phyloP scores from a whole-genome alignment of 2,329 filamentous ascomycete genomes.

The Sphaceloma murrayae region DNA sequence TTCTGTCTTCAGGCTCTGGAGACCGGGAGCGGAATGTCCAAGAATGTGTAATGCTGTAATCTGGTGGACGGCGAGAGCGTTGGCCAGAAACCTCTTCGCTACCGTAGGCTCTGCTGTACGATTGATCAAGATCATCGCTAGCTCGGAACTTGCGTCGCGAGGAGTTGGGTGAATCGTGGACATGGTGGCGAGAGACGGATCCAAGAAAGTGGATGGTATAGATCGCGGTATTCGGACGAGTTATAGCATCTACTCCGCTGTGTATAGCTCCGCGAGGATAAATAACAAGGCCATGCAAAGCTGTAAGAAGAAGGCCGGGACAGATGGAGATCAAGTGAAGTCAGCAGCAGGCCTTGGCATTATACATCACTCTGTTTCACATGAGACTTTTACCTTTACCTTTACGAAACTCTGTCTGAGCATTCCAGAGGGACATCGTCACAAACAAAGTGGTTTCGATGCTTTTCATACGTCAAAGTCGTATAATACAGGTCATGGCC shows the following conservation, averaged over 20 bases:
- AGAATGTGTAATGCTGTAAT: slow-evolving; percentile 6
- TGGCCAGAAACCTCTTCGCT: not conserved
- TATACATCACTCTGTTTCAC: slow-evolving; percentile 1
- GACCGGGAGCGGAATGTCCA: not conserved
- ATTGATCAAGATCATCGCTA: not conserved
- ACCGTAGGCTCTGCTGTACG: not conserved
- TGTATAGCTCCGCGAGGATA: too few species aligned
- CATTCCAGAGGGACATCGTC: not conserved
- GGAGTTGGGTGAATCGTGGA: not conserved
- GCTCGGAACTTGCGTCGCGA: not conserved
- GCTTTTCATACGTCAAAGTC: slow-evolving; percentile 1
- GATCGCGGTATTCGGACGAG: too few species aligned
- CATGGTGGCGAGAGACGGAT: not conserved
- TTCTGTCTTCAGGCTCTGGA: slow-evolving; percentile 5
- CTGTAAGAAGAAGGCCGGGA: not conserved
- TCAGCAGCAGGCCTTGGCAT: not conserved
- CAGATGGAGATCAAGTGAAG: not conserved
- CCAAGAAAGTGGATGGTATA: not conserved
- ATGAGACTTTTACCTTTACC: not conserved
- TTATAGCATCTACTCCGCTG: too few species aligned
- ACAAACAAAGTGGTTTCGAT: not conserved
- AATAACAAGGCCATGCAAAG: too few species aligned
- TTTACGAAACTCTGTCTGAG: not conserved
- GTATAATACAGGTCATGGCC: slow-evolving; percentile 12
- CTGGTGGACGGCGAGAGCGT: not conserved